phyloP scores from a whole-genome alignment of 2,329 filamentous ascomycete species.

The Alternaria solani region DNA sequence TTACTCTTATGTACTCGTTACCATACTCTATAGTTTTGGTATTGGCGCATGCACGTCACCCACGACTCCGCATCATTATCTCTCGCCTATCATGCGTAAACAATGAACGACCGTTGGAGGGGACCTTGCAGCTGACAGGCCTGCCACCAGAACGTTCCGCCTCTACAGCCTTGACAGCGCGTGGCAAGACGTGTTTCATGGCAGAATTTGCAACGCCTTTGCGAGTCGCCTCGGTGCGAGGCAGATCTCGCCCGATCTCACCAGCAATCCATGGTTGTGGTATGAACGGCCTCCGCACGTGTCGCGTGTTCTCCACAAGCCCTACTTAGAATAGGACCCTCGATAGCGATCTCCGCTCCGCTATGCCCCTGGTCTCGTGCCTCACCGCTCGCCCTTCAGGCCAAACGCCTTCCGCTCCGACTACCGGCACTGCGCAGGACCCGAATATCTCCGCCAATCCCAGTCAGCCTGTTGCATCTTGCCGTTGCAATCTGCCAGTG shows the following conservation, averaged over 20 bases:
- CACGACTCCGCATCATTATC: constrained; percentile 30
- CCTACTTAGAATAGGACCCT: constrained; percentile 16
- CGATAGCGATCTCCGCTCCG: constrained; percentile 34
- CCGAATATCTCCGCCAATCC: constrained; percentile 33
- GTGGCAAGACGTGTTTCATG: neutral
- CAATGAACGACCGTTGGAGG: constrained; percentile 15
- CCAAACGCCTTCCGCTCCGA: constrained; percentile 34
- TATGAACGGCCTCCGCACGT: constrained; percentile 26
- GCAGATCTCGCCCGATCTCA: neutral
- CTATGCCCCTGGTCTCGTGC: constrained; percentile 20
- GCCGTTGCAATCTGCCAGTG: constrained; percentile 8
- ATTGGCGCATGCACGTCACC: constrained; percentile 41
- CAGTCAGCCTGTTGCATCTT: constrained; percentile 10
- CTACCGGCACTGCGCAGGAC: constrained; percentile 20
- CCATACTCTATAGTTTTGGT: constrained; percentile 19
- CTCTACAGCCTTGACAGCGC: constrained; percentile 4
- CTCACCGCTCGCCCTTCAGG: constrained; percentile 38
- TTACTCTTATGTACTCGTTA: constrained; percentile 51
- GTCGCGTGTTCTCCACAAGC: constrained; percentile 22
- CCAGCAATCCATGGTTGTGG: constrained; percentile 1
- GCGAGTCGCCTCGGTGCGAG: neutral
- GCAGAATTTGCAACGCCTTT: neutral
- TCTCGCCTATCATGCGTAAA: constrained; percentile 11
- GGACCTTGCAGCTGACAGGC: constrained; percentile 1
- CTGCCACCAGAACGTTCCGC: constrained; percentile 1